Evolutionary conservation across 2,329 filamentous ascomycete genomes (phyloP), one percentile per base, ranked within the genome.

Genomic region (Neodidymelliopsis sp.): DNA sequence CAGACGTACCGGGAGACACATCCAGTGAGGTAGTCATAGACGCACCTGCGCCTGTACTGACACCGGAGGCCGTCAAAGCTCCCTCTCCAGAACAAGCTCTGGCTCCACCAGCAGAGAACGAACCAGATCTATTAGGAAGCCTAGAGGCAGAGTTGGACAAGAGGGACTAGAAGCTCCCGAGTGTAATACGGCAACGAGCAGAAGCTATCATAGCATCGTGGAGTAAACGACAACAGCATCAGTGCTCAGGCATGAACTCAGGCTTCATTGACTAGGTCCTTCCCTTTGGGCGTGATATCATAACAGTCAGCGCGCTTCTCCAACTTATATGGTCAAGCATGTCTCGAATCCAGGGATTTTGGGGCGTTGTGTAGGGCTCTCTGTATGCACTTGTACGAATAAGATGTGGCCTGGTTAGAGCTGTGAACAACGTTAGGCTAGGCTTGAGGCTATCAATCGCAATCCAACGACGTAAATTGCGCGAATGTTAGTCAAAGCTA

Each of bases 81-180:
- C 42, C 34, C 20, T 20, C 59, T 19, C 28, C 46, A 10, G 56
- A 57, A 20, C 43, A 57, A 24, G 28, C 48, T 24, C 56, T 59
- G 16, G 45, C 48, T 8, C 57, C 57, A 7, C 52, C 64, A 24
- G 66, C 72, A 13, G 73, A 74, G 27, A 69, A 65, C 6, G 75
- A 77, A 42, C 61, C 74, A 22, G 77, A 81, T 64, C 58, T 81
- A 23, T 62, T 80, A 20, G 77, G 75, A 25, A 79, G 74, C 45
- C 57, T 81, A 18, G 78, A 81, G 55, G 72, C 71, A 18, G 77
- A 77, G 44, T 54, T 78, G 34, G 70, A 73, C 18, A 65, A 69
- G 40, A 66, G 69, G 25, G 23, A 41, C 4, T 36, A 38, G 33
- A 5, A 4, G 4, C 13, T 18, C 16, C 4, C 19, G 11, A 22